These are phyloP conservation scores for Telopea speciosissima DNA, from an alignment of 177 flowering plant species.

Conservation along the genomic window DNA sequence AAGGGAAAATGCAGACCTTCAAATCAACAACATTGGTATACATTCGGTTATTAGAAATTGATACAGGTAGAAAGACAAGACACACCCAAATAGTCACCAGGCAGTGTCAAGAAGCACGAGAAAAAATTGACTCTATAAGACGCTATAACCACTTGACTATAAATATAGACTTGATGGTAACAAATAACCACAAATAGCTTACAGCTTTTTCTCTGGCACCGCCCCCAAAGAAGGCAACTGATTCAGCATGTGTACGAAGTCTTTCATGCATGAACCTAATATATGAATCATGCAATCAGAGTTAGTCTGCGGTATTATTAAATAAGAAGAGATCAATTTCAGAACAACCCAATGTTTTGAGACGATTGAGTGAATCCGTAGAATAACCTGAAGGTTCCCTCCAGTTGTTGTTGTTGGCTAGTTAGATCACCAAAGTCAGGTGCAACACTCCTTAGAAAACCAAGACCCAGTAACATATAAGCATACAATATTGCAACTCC, in stretches of 20 bases:
- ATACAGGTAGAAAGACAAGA: no score
- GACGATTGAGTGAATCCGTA: not conserved
- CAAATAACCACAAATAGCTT: slow-evolving; percentile 27
- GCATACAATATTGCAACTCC: slow-evolving; percentile 89
- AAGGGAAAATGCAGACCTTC: no score
- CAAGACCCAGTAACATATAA: slow-evolving; percentile 92
- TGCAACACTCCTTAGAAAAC: slow-evolving; percentile 78
- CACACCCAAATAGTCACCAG: no score
- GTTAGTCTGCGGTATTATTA: not conserved
- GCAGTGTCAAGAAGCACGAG: no score
- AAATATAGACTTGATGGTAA: not conserved
- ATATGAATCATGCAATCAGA: not conserved
- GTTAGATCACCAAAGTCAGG: slow-evolving; percentile 95
- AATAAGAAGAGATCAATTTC: not conserved
- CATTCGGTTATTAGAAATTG: no score
- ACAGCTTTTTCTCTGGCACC: slow-evolving; percentile 93
- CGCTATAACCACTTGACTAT: not conserved
- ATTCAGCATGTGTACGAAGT: slow-evolving; percentile 93
- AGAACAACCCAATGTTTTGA: not conserved
- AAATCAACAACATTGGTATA: no score
- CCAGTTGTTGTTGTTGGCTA: slow-evolving; percentile 84
- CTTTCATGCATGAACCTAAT: slow-evolving; percentile 93
- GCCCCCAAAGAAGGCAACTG: slow-evolving; percentile 98
- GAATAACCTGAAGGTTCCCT: slow-evolving; percentile 87
- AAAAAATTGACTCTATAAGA: no score